Percentiles rank a stretch among this genome's conserved stretches.
phyloP scores from a whole-genome alignment of 306 rosid species.

The Gleditsia sinensis region DNA sequence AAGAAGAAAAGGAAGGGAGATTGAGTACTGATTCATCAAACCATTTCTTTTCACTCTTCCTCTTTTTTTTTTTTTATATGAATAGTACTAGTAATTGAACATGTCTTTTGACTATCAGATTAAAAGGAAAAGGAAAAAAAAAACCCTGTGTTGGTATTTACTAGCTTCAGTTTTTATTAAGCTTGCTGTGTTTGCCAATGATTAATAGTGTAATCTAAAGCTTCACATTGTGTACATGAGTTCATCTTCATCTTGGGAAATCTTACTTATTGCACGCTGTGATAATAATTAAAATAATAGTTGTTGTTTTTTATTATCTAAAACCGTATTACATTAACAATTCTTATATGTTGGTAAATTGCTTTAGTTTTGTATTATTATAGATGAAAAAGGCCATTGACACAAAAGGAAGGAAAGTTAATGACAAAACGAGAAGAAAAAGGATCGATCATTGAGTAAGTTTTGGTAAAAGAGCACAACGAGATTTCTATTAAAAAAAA shows the following conservation, averaged over 20 bases:
- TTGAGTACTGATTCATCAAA: not conserved
- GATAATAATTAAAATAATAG: not conserved
- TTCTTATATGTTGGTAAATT: not conserved
- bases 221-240: not conserved
- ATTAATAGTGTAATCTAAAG: not conserved
- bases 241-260: not conserved
- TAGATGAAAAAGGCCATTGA: not conserved
- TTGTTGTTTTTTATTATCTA: not conserved
- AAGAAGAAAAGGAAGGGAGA: conserved; percentile 46
- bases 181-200: too few relatives aligned
- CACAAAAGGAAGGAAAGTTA: not conserved
- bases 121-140: too few relatives aligned
- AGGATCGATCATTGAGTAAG: too few relatives aligned
- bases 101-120: not conserved
- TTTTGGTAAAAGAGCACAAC: too few relatives aligned
- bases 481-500: too few relatives aligned
- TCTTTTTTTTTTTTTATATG: not conserved
- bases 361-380: not conserved
- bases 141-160: not conserved
- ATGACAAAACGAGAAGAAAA: too few relatives aligned
- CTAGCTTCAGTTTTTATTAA: not conserved
- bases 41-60: not conserved
- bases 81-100: not conserved
- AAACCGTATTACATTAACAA: not conserved
- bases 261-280: too few relatives aligned